Base-by-base conservation (phyloP, 768 basidiomycete genomes). In the Mycena albidolilacea region DNA sequence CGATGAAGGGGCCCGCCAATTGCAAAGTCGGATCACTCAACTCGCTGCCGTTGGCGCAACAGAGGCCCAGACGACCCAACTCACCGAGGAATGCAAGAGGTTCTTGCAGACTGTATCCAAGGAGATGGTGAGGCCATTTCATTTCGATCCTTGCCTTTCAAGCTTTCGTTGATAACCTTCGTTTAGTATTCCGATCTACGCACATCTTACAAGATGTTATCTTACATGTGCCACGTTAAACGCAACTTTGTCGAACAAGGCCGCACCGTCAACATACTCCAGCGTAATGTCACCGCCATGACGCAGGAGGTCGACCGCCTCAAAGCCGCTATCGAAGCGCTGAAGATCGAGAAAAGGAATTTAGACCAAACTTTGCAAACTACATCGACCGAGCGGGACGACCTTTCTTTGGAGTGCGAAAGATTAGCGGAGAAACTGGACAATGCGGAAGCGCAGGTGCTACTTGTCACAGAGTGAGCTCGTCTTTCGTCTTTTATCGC, bases 21-120 rank as follows among this genome's bases (percentile, higher is more conserved):
- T 93, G 7, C 88, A 90, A 63, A 82, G 87, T 63, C 84, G 86
- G 30, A 88, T 93, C 69, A 84, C 86, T 21, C 83, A 82, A 19
- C 85, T 93, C 65, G 87, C 90, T 54, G 87, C 87, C 66, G 84
- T 86, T 69, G 92, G 92, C 1, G 89, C 86, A 0, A 86, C 89
- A 5, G 86, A 91, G 77, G 76, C 84, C 30, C 81, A 84, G 58
- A 81, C 90, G 48, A 87, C 88, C 35, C 79, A 86, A 70, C 80
- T 90, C 41, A 89, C 91, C 67, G 84, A 86, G 11, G 88, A 90
- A 21, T 84, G 86, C 64, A 85, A 81, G 23, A 54, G 5, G 9
- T 76, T 76, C 41, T 41, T 76, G 23, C 38, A 17, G 1, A 57
- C 66, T 11, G 54, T 75, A 12, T 65, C 71, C 1, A 75, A 55